Evolutionary conservation across 352 stramenopile species (phyloP).

Genomic region (Globisporangium alternatum): DNA sequence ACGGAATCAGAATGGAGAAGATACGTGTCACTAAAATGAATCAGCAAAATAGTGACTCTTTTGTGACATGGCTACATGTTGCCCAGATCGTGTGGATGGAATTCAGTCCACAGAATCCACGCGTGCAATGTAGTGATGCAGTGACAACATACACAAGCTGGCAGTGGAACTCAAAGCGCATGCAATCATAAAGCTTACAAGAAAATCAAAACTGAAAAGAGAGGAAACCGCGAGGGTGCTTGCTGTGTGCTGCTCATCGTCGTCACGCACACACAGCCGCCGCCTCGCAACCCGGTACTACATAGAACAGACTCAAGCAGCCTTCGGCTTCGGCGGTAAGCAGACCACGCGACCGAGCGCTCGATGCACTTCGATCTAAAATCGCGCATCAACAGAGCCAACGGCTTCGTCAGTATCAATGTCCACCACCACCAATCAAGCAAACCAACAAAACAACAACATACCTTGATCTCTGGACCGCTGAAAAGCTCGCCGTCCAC

Average conservation of each 20-base stretch:
- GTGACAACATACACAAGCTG: too few species aligned
- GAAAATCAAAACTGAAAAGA: not conserved
- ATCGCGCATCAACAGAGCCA: not conserved
- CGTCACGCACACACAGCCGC: not conserved
- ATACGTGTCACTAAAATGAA: too few species aligned
- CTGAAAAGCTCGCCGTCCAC: constrained; percentile 62
- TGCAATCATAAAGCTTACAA: constrained; percentile 2
- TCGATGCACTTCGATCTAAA: constrained; percentile 35
- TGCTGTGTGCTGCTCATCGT: not conserved
- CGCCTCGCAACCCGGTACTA: not conserved
- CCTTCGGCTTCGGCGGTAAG: constrained; percentile 17
- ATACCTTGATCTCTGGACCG: constrained; percentile 41
- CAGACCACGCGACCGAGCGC: constrained; percentile 41
- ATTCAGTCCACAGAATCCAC: too few species aligned
- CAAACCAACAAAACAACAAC: not conserved
- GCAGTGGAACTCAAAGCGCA: not conserved
- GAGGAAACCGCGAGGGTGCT: not conserved
- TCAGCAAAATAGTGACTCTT: too few species aligned
- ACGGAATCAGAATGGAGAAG: too few species aligned
- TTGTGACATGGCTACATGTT: too few species aligned
- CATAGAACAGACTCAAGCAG: constrained; percentile 1
- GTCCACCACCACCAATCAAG: not conserved
- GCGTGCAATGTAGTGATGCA: too few species aligned
- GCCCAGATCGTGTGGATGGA: too few species aligned
- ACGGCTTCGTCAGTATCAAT: not conserved